A percentile compares a stretch with the other conserved stretches of the same genome.
Conservation (phyloP, 257 asterid species). For the Lithospermum erythrorhizon region DNA sequence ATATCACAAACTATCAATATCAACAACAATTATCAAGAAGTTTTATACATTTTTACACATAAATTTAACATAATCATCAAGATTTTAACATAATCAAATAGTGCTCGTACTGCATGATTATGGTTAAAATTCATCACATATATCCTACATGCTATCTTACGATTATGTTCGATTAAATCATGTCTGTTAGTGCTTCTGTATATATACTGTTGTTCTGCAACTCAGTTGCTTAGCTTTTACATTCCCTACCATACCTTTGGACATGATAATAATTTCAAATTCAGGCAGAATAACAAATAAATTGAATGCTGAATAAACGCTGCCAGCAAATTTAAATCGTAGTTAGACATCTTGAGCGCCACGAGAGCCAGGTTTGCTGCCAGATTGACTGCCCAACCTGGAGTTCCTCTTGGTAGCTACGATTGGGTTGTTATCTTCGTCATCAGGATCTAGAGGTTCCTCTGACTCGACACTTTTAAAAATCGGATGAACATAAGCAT, state of each 20-base stretch:
- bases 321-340: background rate
- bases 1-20: no score
- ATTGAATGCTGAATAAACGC: background rate
- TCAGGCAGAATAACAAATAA: background rate
- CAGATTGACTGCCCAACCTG: background rate
- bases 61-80: no score
- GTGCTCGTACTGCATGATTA: background rate
- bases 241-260: background rate
- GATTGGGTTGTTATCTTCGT: conserved; percentile 9
- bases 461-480: conserved; percentile 29
- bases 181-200: background rate
- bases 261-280: background rate
- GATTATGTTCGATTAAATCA: no score
- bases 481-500: conserved; percentile 54
- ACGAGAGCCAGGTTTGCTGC: background rate
- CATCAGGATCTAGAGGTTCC: conserved; percentile 9
- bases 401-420: conserved; percentile 4
- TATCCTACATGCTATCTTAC: no score
- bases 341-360: background rate
- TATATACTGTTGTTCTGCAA: background rate
- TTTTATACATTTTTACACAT: no score
- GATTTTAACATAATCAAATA: background rate
- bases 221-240: background rate
- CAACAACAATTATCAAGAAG: no score
- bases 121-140: background rate